Evolutionary conservation across 2,329 filamentous ascomycete species (phyloP).

Genomic region (Botryotinia narcissicola): DNA sequence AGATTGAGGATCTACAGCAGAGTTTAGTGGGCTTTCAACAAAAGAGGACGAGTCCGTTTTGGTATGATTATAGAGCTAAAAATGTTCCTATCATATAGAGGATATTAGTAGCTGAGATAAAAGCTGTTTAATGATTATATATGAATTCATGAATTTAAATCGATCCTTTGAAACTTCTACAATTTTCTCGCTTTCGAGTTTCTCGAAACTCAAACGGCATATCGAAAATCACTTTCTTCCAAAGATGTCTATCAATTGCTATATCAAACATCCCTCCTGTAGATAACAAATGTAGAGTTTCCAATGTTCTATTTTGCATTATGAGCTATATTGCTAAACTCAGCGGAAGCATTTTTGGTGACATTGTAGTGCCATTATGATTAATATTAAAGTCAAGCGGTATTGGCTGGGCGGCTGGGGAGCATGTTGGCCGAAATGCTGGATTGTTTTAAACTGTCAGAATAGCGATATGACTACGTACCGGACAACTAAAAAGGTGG

Average conservation of each 20-base stretch:
- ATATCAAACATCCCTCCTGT: not conserved
- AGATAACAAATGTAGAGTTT: not conserved
- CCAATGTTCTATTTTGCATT: not conserved
- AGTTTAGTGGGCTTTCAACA: conserved; percentile 41
- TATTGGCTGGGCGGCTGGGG: too few species aligned
- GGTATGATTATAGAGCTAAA: conserved; percentile 50
- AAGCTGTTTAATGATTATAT: not conserved
- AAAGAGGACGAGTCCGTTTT: conserved; percentile 50
- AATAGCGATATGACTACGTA: not conserved
- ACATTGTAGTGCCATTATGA: too few species aligned
- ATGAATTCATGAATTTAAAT: not conserved
- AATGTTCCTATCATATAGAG: conserved; percentile 42
- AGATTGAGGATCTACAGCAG: conserved; percentile 57
- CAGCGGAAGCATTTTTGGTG: too few species aligned
- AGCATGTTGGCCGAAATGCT: not conserved
- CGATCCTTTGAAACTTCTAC: not conserved
- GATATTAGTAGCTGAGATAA: not conserved
- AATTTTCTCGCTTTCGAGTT: not conserved
- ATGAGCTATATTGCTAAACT: not conserved
- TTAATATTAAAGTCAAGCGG: not conserved
- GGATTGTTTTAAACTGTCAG: not conserved
- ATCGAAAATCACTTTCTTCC: not conserved
- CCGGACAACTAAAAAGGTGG: not conserved
- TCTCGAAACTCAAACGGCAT: too few species aligned
- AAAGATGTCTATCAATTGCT: not conserved